A percentile compares a stretch with the other conserved stretches of the same genome.
phyloP scores from a whole-genome alignment of 2,329 filamentous ascomycete genomes.

The Alternaria arbusti region DNA sequence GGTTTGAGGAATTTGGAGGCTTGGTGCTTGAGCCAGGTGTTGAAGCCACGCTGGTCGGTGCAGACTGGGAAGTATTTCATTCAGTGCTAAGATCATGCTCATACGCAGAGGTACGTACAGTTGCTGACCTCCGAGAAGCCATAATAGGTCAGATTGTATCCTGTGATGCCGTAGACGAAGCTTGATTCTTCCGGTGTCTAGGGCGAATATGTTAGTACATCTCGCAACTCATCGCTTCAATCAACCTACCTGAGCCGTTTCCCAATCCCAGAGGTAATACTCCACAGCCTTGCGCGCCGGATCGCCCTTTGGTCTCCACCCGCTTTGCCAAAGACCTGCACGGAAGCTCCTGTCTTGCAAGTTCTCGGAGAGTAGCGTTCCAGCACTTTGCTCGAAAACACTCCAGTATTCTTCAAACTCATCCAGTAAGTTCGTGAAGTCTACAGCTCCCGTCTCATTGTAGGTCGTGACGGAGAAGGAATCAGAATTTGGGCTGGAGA shows the following conservation, averaged over 20 bases:
- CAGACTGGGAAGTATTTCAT: too few relatives aligned
- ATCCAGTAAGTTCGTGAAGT: constrained; percentile 60
- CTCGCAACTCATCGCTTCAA: fast-evolving
- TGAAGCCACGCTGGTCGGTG: constrained; percentile 67
- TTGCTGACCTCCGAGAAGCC: constrained; percentile 9
- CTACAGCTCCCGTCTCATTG: constrained; percentile 61
- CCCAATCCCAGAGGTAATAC: constrained; percentile 66
- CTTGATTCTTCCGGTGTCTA: constrained; percentile 62
- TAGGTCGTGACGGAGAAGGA: constrained; percentile 66
- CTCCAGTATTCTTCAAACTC: constrained; percentile 58
- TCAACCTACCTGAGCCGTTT: constrained; percentile 54
- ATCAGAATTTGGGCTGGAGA: constrained; percentile 65
- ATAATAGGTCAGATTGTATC: constrained; percentile 58
- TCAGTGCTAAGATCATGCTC: too few relatives aligned
- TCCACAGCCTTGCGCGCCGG: constrained; percentile 66
- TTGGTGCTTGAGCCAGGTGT: constrained; percentile 62
- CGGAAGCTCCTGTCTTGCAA: constrained; percentile 68
- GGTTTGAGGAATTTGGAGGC: constrained; percentile 63
- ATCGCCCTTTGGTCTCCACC: constrained; percentile 66
- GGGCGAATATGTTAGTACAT: neutral
- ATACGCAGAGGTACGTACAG: too few relatives aligned
- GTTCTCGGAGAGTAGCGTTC: constrained; percentile 64
- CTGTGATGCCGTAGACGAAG: constrained; percentile 62
- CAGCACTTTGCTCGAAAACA: constrained; percentile 59
- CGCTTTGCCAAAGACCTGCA: constrained; percentile 64